Conservation (phyloP, 352 stramenopile genomes). For the Phytopythium aichiense region DNA sequence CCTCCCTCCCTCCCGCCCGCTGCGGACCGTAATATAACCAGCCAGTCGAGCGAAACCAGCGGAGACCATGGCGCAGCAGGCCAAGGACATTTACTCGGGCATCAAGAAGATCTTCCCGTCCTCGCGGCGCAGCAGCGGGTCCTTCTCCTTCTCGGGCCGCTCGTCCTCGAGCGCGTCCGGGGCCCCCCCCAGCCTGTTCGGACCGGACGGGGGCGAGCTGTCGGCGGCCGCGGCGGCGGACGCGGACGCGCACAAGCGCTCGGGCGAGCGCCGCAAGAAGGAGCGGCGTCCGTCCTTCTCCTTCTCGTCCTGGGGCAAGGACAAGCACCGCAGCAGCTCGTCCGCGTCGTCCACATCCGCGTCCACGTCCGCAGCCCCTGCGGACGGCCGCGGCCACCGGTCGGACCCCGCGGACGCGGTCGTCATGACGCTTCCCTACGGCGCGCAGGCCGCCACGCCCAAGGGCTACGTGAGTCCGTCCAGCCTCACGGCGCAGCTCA, state of each 20-base stretch:
- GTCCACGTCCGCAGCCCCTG: background rate
- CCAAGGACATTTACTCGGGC: slow-evolving; percentile 74
- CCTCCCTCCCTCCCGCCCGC: background rate
- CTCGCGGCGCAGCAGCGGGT: slow-evolving; percentile 34
- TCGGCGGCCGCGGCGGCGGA: slow-evolving; percentile 20
- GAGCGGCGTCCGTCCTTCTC: slow-evolving; percentile 48
- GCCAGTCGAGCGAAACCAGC: background rate
- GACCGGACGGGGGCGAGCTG: slow-evolving; percentile 20
- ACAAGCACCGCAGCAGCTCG: slow-evolving; percentile 33
- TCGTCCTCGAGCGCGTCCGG: slow-evolving; percentile 12
- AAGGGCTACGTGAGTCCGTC: slow-evolving; percentile 15
- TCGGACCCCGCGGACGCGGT: slow-evolving; percentile 7
- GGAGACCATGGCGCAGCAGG: slow-evolving; percentile 53
- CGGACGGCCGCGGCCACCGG: too few relatives aligned
- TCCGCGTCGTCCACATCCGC: slow-evolving; percentile 8
- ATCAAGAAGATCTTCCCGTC: slow-evolving; percentile 79
- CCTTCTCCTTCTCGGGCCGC: slow-evolving; percentile 44
- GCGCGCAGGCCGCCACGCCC: slow-evolving; percentile 26
- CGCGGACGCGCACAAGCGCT: background rate
- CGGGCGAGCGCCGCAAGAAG: slow-evolving; percentile 29
- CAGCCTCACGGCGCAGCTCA: slow-evolving; percentile 5
- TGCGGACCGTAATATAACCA: background rate
- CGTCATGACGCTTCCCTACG: slow-evolving; percentile 39
- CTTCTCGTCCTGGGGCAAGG: slow-evolving; percentile 46
- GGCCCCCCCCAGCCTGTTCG: background rate